Evolutionary conservation across 164 flowering plant species (phyloP).

Genomic region (Cinnamomum chago): DNA sequence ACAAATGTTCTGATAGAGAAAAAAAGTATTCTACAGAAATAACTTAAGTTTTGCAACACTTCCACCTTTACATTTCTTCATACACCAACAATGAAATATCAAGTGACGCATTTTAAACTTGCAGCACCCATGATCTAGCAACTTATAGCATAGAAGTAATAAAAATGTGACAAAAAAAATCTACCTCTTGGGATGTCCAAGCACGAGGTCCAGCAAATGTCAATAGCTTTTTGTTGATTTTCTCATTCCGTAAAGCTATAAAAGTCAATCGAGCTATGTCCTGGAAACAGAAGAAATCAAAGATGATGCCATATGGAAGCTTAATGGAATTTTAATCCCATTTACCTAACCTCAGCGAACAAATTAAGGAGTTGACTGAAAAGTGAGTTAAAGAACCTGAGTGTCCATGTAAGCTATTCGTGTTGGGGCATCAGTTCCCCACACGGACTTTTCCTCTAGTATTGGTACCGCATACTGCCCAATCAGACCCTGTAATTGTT

Average conservation of each 20-base stretch:
- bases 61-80: background rate
- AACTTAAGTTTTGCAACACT: background rate
- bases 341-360: background rate
- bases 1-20: no score
- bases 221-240: conserved; percentile 66
- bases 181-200: conserved; percentile 99
- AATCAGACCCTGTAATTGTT: conserved; percentile 63
- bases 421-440: conserved; percentile 99
- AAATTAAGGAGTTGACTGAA: background rate
- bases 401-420: conserved; percentile 99
- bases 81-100: background rate
- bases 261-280: conserved; percentile 93
- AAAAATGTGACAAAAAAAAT: background rate
- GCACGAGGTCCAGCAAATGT: conserved; percentile 99
- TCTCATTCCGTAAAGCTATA: conserved; percentile 84
- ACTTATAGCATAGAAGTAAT: background rate
- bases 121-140: background rate
- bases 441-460: conserved; percentile 93
- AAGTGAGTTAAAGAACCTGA: conserved; percentile 46
- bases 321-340: background rate
- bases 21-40: no score
- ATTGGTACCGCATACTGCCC: conserved; percentile 99
- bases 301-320: background rate
- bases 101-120: background rate
- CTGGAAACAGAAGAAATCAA: conserved; percentile 31